phyloP scores from a whole-genome alignment of 768 basidiomycete genomes.

The Naganishia antarctica region DNA sequence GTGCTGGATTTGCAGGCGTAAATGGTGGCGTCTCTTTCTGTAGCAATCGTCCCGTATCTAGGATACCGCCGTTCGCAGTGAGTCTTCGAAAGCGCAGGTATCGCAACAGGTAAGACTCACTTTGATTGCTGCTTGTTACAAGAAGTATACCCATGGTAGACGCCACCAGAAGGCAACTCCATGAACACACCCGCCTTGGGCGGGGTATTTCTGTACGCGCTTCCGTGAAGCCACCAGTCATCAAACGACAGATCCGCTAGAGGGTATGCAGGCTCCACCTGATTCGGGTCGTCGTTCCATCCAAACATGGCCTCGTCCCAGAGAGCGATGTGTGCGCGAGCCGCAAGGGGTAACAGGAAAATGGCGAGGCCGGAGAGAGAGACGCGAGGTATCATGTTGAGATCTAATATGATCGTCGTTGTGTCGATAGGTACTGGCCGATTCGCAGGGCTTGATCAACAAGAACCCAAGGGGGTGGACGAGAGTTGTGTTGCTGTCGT shows the following conservation, averaged over 20 bases:
- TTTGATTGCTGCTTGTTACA: conserved; percentile 31
- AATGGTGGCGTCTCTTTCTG: conserved; percentile 30
- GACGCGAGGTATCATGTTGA: not conserved
- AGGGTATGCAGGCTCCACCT: conserved; percentile 23
- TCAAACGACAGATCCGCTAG: conserved; percentile 38
- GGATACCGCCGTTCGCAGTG: too few relatives aligned
- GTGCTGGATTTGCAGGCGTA: conserved; percentile 39
- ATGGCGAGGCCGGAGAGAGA: not conserved
- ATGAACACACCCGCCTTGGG: conserved; percentile 39
- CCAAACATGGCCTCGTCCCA: conserved; percentile 25
- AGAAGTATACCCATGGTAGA: not conserved
- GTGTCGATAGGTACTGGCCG: not conserved
- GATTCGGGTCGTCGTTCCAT: conserved; percentile 35
- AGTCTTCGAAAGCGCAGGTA: not conserved
- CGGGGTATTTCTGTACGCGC: conserved; percentile 36
- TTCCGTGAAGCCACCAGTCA: conserved; percentile 47
- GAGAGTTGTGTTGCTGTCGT: too few relatives aligned
- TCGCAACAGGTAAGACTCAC: not conserved
- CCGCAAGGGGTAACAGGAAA: not conserved
- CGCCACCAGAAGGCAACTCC: conserved; percentile 26
- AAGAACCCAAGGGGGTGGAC: not conserved
- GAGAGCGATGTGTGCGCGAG: conserved; percentile 16
- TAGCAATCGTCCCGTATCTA: conserved; percentile 27
- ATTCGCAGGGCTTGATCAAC: not conserved
- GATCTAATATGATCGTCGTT: too few relatives aligned